Evolutionary conservation across 2,329 filamentous ascomycete species (phyloP), one percentile per base, ranked within the genome.

Genomic region (Calonectria honghensis): DNA sequence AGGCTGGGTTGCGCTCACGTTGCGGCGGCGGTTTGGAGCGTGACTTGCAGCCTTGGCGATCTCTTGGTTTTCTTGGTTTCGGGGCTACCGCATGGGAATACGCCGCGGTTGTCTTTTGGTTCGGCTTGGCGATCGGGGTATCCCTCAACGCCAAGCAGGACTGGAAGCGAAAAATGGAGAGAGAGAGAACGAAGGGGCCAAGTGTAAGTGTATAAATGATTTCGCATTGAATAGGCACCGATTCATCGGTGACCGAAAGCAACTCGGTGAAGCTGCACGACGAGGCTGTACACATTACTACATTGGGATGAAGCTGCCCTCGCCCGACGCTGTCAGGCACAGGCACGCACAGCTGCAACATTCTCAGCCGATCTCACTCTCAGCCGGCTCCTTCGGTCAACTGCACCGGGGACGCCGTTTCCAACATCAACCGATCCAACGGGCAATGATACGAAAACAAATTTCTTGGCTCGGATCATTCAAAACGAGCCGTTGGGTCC

Each of bases 11-110:
- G 57, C 35, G 39, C 18, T 63, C 57, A 63, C 57, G 57, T 63
- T 63, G 57, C 57, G 57, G 57, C 57, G 35, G 35, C 4, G 35
- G 35, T 61, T 61, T 61, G 52, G 52, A 59, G 52, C 5, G 27
- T 37, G 66, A 59, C 52, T 69, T 69, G 52, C 52, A 59, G 54
- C 24, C 68, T 70, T 70, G 68, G 67, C 66, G 51, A 68, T 68
- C 66, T 57, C 65, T 68, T 52, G 50, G 50, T 52, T 39, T 39
- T 39, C 37, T 39, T 16, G 37, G 37, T 16, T 39, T 52, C 66
- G 32, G 65, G 35, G 6, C 57, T 61, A 61, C 57, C 35, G 57
- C 54, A 13, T 61, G 57, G 57, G 57, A 61, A 61, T 61, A 61
- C 29, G 24, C n/a, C 11, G n/a, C 32, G n/a, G 20, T 24, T 29